Conservation (phyloP, 352 stramenopile species). For the Globisporangium canariense region DNA sequence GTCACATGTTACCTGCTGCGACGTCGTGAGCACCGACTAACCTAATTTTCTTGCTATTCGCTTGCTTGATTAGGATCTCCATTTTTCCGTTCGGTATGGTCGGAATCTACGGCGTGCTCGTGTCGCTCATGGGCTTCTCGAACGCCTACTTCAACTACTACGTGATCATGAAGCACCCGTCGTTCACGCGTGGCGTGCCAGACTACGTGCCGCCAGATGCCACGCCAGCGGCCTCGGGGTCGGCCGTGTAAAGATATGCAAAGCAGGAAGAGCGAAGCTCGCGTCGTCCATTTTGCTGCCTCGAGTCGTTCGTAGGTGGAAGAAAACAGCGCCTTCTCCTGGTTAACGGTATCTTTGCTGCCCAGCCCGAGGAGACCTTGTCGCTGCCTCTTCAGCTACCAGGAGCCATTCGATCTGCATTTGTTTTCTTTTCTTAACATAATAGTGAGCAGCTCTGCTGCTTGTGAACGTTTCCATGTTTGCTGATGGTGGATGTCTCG, state of each 20-base stretch:
- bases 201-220: slow-evolving; percentile 76
- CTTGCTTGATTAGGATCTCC: slow-evolving; percentile 56
- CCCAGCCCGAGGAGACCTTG: neutral
- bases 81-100: slow-evolving; percentile 89
- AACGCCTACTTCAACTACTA: slow-evolving; percentile 91
- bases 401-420: slow-evolving; percentile 5
- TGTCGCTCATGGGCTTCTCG: slow-evolving; percentile 70
- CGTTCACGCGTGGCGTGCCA: slow-evolving; percentile 78
- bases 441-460: slow-evolving; percentile 11
- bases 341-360: neutral
- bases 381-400: neutral
- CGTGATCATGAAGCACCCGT: slow-evolving; percentile 83
- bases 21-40: neutral
- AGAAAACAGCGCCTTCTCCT: too few relatives aligned
- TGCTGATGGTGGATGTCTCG: neutral
- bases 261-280: neutral
- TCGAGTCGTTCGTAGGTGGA: slow-evolving; percentile 1
- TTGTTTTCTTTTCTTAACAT: slow-evolving; percentile 2
- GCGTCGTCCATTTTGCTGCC: slow-evolving; percentile 7
- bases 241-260: slow-evolving; percentile 8
- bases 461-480: slow-evolving; percentile 4
- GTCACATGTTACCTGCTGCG: neutral
- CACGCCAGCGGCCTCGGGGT: slow-evolving; percentile 22
- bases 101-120: slow-evolving; percentile 71
- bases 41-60: slow-evolving; percentile 5